These are phyloP conservation scores for Daedaleopsis nitida DNA, from an alignment of 768 basidiomycete genomes.

Conservation along the genomic window DNA sequence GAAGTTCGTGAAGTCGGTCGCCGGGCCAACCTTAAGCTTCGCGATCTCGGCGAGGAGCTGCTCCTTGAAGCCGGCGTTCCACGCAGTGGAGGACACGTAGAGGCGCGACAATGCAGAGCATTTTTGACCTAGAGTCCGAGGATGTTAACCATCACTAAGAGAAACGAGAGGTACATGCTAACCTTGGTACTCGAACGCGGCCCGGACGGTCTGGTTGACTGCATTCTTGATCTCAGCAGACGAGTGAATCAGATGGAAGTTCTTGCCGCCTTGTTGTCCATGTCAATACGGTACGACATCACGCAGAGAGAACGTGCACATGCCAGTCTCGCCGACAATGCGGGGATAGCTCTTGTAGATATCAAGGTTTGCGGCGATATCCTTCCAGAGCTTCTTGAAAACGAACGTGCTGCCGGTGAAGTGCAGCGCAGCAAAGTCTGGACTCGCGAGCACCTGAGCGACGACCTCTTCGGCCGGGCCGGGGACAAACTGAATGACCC, in stretches of 20 bases:
- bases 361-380: slow-evolving; percentile 88
- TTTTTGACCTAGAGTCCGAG: slow-evolving; percentile 76
- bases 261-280: slow-evolving; percentile 71
- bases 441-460: slow-evolving; percentile 77
- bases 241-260: slow-evolving; percentile 92
- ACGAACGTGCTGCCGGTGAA: slow-evolving; percentile 96
- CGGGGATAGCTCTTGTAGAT: slow-evolving; percentile 88
- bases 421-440: slow-evolving; percentile 84
- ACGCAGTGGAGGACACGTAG: slow-evolving; percentile 87
- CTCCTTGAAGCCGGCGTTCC: slow-evolving; percentile 87
- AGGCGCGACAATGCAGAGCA: slow-evolving; percentile 92
- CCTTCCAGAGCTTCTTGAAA: slow-evolving; percentile 96
- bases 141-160: slow-evolving; percentile 35
- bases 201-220: slow-evolving; percentile 85
- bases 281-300: not conserved
- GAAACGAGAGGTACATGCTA: not conserved
- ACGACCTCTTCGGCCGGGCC: slow-evolving; percentile 87
- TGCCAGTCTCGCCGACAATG: slow-evolving; percentile 93
- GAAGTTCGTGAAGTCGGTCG: slow-evolving; percentile 79
- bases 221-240: slow-evolving; percentile 88
- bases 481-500: slow-evolving; percentile 97
- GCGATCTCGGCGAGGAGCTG: slow-evolving; percentile 70
- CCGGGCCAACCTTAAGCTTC: slow-evolving; percentile 84
- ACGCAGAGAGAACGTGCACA: not conserved
- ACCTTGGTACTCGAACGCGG: slow-evolving; percentile 93